phyloP scores from a whole-genome alignment of 352 stramenopile genomes.

The Globisporangium rhizosaccharum region DNA sequence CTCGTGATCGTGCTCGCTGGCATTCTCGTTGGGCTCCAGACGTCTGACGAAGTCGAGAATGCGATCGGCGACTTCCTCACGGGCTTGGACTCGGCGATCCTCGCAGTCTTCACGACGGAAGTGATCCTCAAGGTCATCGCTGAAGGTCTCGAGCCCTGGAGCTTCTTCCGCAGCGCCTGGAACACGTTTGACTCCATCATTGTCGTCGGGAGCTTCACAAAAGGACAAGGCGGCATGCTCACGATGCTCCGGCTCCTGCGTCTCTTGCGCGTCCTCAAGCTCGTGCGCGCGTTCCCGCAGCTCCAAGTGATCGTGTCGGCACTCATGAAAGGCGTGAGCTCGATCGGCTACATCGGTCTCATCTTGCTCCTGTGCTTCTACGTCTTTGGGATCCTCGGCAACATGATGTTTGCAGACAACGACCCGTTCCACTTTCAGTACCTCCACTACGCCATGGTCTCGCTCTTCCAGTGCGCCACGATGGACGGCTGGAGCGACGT shows the following conservation, averaged over 20 bases:
- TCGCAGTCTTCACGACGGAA: conserved; percentile 73
- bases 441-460: conserved; percentile 85
- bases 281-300: conserved; percentile 82
- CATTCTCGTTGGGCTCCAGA: conserved; percentile 76
- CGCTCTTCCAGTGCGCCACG: conserved; percentile 83
- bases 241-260: conserved; percentile 80
- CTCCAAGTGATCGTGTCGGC: conserved; percentile 88
- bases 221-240: conserved; percentile 66
- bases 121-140: conserved; percentile 72
- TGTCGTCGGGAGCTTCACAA: conserved; percentile 65
- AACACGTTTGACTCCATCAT: conserved; percentile 87
- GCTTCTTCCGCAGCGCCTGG: conserved; percentile 67
- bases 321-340: conserved; percentile 83
- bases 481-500: conserved; percentile 90
- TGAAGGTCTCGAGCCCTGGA: conserved; percentile 72
- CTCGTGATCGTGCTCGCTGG: conserved; percentile 70
- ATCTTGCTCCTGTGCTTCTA: conserved; percentile 90
- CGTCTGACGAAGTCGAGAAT: conserved; percentile 40
- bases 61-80: conserved; percentile 41
- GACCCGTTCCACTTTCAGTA: conserved; percentile 88
- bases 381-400: conserved; percentile 88
- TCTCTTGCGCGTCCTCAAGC: conserved; percentile 82
- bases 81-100: conserved; percentile 57
- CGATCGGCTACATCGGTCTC: conserved; percentile 87
- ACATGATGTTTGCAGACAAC: conserved; percentile 86